phyloP scores from a whole-genome alignment of 148 eudicot species.

The Fagopyrum esculentum region DNA sequence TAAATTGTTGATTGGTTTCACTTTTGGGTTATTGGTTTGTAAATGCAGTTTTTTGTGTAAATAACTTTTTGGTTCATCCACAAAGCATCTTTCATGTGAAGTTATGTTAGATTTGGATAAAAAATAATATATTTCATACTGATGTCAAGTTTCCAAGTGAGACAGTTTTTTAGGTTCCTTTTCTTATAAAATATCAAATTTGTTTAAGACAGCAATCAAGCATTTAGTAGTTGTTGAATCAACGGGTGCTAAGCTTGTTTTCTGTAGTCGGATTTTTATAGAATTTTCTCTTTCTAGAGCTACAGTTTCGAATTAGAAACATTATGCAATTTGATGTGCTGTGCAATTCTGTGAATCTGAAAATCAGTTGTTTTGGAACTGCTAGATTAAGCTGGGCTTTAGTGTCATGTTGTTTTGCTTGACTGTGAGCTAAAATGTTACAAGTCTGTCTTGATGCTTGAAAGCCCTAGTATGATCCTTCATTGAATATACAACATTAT shows the following conservation, averaged over 20 bases:
- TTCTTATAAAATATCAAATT: not conserved
- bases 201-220: not conserved
- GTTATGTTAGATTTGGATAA: not conserved
- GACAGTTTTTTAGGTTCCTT: not conserved
- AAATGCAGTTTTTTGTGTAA: not conserved
- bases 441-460: not conserved
- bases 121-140: not conserved
- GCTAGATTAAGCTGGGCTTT: not conserved
- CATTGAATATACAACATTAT: not conserved
- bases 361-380: not conserved
- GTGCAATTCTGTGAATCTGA: not conserved
- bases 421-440: not conserved
- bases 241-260: not conserved
- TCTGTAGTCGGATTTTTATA: not conserved
- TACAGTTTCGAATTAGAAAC: not conserved
- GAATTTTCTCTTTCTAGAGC: not conserved
- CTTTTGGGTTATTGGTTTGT: not conserved
- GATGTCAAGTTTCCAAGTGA: not conserved
- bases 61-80: not conserved
- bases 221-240: not conserved
- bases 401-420: not conserved
- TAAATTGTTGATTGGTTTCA: no score
- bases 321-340: not conserved
- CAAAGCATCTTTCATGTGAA: not conserved
- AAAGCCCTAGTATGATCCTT: not conserved